Conservation (phyloP, 2,329 filamentous ascomycete genomes). For the Juglanconis oblonga region DNA sequence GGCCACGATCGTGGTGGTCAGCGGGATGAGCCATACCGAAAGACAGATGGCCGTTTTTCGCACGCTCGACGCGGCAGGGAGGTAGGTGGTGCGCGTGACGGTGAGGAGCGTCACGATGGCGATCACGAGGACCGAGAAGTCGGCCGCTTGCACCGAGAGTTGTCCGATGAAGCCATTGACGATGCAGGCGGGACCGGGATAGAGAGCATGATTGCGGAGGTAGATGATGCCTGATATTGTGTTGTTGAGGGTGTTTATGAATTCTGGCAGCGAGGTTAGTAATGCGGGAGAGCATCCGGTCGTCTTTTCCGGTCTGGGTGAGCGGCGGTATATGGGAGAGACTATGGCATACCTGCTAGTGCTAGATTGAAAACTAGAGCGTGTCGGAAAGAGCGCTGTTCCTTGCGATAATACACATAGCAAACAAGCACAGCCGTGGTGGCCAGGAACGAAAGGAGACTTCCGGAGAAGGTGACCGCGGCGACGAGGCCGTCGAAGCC, state of each 20-base stretch:
- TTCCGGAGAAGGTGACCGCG: conserved; percentile 18
- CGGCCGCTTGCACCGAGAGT: conserved; percentile 41
- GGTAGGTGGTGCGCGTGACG: conserved; percentile 28
- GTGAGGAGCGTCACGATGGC: conserved; percentile 29
- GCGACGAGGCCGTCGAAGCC: conserved; percentile 11
- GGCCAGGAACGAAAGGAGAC: conserved; percentile 17
- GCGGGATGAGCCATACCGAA: conserved; percentile 37
- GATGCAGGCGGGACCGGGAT: conserved; percentile 32
- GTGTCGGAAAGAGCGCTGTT: conserved; percentile 24
- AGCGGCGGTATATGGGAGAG: background rate
- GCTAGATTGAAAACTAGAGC: conserved; percentile 23
- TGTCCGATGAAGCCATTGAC: conserved; percentile 44
- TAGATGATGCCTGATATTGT: conserved; percentile 37
- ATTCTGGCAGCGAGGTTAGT: conserved; percentile 26
- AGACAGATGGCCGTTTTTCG: conserved; percentile 33
- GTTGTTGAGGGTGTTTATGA: conserved; percentile 41
- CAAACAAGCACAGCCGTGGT: conserved; percentile 17
- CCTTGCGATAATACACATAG: conserved; percentile 15
- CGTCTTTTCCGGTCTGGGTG: background rate
- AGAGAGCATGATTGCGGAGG: conserved; percentile 26
- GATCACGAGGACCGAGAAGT: conserved; percentile 43
- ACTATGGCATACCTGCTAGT: conserved; percentile 18
- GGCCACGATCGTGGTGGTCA: conserved; percentile 33
- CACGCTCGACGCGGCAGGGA: conserved; percentile 28
- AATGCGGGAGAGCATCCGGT: background rate